Evolutionary conservation across 768 basidiomycete genomes (phyloP).

Genomic region (Butyriboletus loyo): DNA sequence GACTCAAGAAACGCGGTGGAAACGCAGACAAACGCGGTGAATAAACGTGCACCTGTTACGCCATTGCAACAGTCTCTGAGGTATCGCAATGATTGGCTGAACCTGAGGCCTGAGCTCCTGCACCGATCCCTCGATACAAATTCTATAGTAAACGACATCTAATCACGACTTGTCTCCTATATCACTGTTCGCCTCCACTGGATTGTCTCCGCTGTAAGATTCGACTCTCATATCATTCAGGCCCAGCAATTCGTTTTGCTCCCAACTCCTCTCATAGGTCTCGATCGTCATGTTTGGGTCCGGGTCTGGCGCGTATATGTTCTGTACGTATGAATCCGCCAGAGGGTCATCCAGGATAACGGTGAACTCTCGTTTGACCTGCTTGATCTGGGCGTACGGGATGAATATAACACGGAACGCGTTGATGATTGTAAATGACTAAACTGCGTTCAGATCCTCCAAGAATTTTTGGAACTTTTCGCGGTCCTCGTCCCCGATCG

Average conservation of each 20-base stretch:
- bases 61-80: no score
- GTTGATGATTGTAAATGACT: conserved; percentile 16
- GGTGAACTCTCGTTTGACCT: conserved; percentile 78
- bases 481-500: conserved; percentile 41
- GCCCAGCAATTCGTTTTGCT: conserved; percentile 94
- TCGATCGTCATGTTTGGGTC: conserved; percentile 91
- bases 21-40: no score
- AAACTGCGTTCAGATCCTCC: conserved; percentile 66
- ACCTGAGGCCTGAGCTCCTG: not conserved
- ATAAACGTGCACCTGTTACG: no score
- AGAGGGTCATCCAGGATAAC: conserved; percentile 94
- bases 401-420: not conserved
- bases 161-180: not conserved
- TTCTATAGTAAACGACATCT: not conserved
- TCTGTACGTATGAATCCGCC: conserved; percentile 94
- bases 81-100: not conserved
- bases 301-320: conserved; percentile 94
- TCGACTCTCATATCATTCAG: conserved; percentile 89
- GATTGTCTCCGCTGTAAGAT: conserved; percentile 19
- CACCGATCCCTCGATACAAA: not conserved
- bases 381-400: conserved; percentile 56
- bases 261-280: conserved; percentile 77
- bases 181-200: not conserved
- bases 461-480: conserved; percentile 76
- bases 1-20: no score